phyloP scores from a whole-genome alignment of 108 stramenopile genomes.

The Cyclotella kingstonii region DNA sequence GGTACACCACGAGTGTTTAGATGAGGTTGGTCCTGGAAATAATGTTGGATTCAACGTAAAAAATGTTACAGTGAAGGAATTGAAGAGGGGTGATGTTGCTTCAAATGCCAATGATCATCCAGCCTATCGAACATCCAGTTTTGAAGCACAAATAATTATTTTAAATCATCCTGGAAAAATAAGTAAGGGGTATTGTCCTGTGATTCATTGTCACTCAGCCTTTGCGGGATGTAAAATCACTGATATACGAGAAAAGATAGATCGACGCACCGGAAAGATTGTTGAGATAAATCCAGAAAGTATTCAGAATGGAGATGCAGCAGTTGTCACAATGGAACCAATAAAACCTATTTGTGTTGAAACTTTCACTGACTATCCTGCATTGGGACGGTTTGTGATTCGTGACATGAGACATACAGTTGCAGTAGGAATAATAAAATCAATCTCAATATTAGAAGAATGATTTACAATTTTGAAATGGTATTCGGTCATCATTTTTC shows the following conservation, averaged over 20 bases:
- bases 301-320: conserved; percentile 79
- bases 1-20: conserved; percentile 85
- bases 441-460: too few relatives aligned
- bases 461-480: too few relatives aligned
- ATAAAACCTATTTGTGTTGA: conserved; percentile 92
- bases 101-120: conserved; percentile 78
- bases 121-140: conserved; percentile 53
- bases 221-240: conserved; percentile 94
- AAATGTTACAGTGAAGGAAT: conserved; percentile 88
- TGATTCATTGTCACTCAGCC: conserved; percentile 94
- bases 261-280: conserved; percentile 78
- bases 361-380: conserved; percentile 88
- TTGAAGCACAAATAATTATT: conserved; percentile 87
- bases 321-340: conserved; percentile 60
- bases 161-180: conserved; percentile 88
- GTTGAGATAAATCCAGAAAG: conserved; percentile 82
- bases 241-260: conserved; percentile 76
- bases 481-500: too few relatives aligned
- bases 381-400: conserved; percentile 97
- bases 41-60: conserved; percentile 93
- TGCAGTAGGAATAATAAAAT: conserved; percentile 97
- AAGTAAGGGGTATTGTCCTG: conserved; percentile 78
- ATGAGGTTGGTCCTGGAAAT: conserved; percentile 79
- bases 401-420: conserved; percentile 91
- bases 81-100: conserved; percentile 83